Base-by-base conservation (phyloP, 192 early-diverging fungal genomes). In the Coemansia sp. region DNA sequence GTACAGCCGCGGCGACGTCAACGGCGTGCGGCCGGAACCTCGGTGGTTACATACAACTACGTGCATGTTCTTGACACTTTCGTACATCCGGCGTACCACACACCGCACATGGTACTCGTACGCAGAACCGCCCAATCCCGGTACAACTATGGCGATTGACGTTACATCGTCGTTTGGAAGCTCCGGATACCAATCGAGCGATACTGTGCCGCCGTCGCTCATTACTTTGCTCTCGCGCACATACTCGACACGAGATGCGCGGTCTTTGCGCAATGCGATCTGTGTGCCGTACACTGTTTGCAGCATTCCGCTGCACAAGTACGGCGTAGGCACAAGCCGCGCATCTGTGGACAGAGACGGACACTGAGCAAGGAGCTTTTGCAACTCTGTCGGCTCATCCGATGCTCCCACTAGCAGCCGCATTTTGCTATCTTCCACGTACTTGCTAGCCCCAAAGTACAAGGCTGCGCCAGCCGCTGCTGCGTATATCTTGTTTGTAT, bases 121-220 rank as follows among this genome's bases (percentile, higher is more conserved):
- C 5, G 88, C 90, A 31, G 92, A 92, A n/a, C 96, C 96, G 23
- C 93, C 95, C 49, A 98, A 67, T 2, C 96, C 94, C 55, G 96
- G 91, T 14, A 93, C 69, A 8, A 94, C 79, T 9, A 98, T 82
- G 19, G 93, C 64, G 36, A 88, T 90, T 0, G 92, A 91, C 26
- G 52, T 11, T 17, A 22, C 48, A 3, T 77, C 85, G 28, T 78
- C 71, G n/a, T 74, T 66, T 11, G 68, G 55, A 49, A 79, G 83
- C 5, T 66, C 58, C 5, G 90, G 90, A 6, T 86, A 82, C 94
- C 93, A 98, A 76, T 98, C 96, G 14, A 96, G 58, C 1, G 93
- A 83, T 36, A 94, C 69, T 28, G 87, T 85, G 22, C 96, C 96
- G 9, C 91, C 91, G 68, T 98, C 93, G 22, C 83, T 83, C 36